Conservation (phyloP, 106 monocot genomes). For the Allium cepa region DNA sequence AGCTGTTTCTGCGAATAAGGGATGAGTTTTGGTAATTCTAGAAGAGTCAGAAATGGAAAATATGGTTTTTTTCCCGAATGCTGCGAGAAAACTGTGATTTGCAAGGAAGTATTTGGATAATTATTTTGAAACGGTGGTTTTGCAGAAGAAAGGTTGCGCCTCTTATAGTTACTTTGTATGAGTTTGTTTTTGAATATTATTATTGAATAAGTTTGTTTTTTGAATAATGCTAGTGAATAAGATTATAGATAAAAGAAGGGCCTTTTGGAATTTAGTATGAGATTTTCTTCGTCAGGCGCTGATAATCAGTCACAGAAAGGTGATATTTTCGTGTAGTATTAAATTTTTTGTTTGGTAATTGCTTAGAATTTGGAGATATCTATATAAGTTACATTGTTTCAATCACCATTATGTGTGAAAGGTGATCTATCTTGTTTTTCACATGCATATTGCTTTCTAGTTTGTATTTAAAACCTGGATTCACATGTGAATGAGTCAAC, state of each 20-base stretch:
- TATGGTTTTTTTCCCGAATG: neutral
- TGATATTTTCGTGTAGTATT: slow-evolving; percentile 1
- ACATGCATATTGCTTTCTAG: neutral
- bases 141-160: slow-evolving; percentile 1
- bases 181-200: neutral
- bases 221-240: slow-evolving; percentile 1
- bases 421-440: neutral
- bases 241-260: neutral
- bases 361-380: neutral
- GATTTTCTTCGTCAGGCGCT: slow-evolving; percentile 3
- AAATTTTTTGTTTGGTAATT: neutral
- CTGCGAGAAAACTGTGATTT: too few relatives aligned
- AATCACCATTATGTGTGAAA: neutral
- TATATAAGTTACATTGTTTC: neutral
- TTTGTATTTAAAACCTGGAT: neutral
- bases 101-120: too few relatives aligned
- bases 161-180: slow-evolving; percentile 2
- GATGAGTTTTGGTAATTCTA: neutral
- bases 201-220: neutral
- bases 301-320: slow-evolving; percentile 7
- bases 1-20: neutral
- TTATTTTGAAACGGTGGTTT: too few relatives aligned
- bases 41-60: neutral
- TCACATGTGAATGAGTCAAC: neutral
- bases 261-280: slow-evolving; percentile 2